Conservation (phyloP, 2,329 filamentous ascomycete genomes). For the Botrytis cinerea region DNA sequence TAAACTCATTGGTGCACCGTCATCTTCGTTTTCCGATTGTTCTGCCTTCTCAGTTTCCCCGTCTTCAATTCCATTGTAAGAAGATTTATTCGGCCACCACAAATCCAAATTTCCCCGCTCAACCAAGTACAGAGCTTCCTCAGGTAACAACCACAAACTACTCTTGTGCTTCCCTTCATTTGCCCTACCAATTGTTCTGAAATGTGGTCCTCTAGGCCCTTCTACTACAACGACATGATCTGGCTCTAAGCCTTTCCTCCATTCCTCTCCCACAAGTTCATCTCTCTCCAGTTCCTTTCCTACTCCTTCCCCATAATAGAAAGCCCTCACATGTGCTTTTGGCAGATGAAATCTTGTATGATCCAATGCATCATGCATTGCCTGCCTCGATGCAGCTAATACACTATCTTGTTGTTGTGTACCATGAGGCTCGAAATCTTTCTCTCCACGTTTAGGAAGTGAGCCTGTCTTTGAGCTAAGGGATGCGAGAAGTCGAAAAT, state of each 20-base stretch:
- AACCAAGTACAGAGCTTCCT: conserved; percentile 86
- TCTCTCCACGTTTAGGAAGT: conserved; percentile 87
- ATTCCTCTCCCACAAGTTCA: conserved; percentile 64
- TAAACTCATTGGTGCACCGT: conserved; percentile 81
- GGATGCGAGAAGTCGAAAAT: conserved; percentile 73
- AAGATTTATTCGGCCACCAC: conserved; percentile 69
- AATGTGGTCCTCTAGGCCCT: conserved; percentile 69
- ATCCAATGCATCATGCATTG: conserved; percentile 85
- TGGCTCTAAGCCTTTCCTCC: conserved; percentile 63
- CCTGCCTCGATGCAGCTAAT: conserved; percentile 77
- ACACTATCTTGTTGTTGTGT: conserved; percentile 77
- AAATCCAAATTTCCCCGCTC: conserved; percentile 87
- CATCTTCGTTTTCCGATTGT: conserved; percentile 53
- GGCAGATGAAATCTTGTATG: conserved; percentile 74
- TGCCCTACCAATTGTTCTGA: conserved; percentile 73
- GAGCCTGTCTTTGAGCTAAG: conserved; percentile 55
- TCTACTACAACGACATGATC: conserved; percentile 65
- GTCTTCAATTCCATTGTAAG: conserved; percentile 46
- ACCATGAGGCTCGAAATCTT: conserved; percentile 94
- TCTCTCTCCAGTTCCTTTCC: conserved; percentile 37
- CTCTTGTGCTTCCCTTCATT: conserved; percentile 58
- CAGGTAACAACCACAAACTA: conserved; percentile 81
- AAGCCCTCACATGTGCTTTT: conserved; percentile 66
- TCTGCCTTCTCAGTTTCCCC: conserved; percentile 46
- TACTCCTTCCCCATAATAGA: conserved; percentile 65